Conservation (phyloP, 2,329 filamentous ascomycete genomes). For the Scedosporium boydii region DNA sequence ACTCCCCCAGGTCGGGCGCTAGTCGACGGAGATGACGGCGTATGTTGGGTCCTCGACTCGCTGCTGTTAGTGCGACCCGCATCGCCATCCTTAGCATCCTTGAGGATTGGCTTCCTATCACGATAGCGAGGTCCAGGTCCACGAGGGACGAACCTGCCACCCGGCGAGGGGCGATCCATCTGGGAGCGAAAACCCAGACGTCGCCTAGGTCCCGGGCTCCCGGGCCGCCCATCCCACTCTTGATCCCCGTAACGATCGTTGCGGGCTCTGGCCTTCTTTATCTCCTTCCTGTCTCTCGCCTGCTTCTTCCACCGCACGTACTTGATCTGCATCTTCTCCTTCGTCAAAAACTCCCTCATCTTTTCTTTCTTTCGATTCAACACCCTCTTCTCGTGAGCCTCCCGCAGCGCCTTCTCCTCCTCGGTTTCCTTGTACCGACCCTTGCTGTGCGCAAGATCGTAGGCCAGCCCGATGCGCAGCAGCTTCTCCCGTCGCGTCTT, state of each 20-base stretch:
- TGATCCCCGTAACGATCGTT: conserved; percentile 27
- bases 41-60: neutral
- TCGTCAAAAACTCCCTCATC: neutral
- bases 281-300: neutral
- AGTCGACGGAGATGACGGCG: neutral
- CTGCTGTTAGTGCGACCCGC: conserved; percentile 14
- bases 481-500: conserved; percentile 61
- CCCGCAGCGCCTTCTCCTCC: conserved; percentile 37
- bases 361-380: conserved; percentile 22
- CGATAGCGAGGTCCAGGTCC: neutral
- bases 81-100: neutral
- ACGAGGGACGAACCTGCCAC: neutral
- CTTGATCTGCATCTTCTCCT: neutral
- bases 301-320: conserved; percentile 2
- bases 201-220: conserved; percentile 15
- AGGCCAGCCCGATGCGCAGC: conserved; percentile 57
- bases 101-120: neutral
- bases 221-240: conserved; percentile 16
- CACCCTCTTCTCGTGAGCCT: conserved; percentile 33
- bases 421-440: conserved; percentile 39
- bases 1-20: neutral
- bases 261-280: neutral
- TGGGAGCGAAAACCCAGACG: no score
- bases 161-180: neutral
- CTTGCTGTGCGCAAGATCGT: conserved; percentile 62